phyloP scores from a whole-genome alignment of 345 rosid species.

The Citrus hindsii region DNA sequence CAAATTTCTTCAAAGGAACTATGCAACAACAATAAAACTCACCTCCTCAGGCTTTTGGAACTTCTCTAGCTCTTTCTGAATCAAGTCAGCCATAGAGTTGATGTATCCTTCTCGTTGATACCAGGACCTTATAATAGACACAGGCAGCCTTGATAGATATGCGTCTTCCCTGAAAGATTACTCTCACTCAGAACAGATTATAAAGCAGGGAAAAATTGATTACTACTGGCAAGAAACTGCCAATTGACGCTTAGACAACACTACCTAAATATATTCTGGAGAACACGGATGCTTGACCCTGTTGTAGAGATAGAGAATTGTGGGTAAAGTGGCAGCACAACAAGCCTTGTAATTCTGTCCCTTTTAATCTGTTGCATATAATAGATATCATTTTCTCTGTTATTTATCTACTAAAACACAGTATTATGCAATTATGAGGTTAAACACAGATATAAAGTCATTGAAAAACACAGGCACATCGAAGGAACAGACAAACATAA shows the following conservation, averaged over 20 bases:
- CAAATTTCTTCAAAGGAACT: neutral
- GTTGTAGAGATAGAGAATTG: constrained; percentile 94
- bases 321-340: constrained; percentile 95
- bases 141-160: constrained; percentile 66
- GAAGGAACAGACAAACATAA: neutral
- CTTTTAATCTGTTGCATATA: constrained; percentile 55
- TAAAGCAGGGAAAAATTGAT: neutral
- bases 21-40: constrained; percentile 7
- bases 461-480: neutral
- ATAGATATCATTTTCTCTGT: neutral
- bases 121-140: constrained; percentile 80
- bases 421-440: neutral
- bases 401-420: neutral
- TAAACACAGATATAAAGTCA: neutral
- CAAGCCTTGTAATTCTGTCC: constrained; percentile 80
- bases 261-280: constrained; percentile 67
- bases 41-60: constrained; percentile 83
- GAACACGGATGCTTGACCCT: constrained; percentile 87
- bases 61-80: constrained; percentile 59
- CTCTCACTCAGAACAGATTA: constrained; percentile 11
- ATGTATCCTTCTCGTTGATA: constrained; percentile 83
- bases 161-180: constrained; percentile 64
- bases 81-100: constrained; percentile 85
- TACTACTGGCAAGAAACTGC: neutral
- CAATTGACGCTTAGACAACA: constrained; percentile 1